phyloP scores from a whole-genome alignment of 139 green algal species.

The Micromonas pusilla region DNA sequence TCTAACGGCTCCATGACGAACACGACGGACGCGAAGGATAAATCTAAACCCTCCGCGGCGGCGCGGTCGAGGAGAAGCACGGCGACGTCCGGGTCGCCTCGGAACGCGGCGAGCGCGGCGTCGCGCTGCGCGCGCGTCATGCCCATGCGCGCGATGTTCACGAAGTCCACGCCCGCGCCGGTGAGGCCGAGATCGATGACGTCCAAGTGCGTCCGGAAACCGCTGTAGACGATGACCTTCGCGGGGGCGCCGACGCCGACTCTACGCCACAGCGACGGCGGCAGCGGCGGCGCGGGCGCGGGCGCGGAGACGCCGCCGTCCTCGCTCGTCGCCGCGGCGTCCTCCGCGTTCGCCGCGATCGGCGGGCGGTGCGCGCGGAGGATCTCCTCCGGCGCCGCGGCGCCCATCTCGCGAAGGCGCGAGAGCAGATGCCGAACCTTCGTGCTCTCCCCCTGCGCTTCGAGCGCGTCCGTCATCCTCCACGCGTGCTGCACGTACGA shows the following conservation, averaged over 20 bases:
- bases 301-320: no score
- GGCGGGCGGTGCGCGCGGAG: no score
- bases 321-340: no score
- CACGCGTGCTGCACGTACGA: conserved; percentile 52
- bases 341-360: no score
- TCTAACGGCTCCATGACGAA: conserved; percentile 91
- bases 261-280: no score
- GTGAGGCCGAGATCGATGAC: conserved; percentile 4
- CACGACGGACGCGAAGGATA: conserved; percentile 76
- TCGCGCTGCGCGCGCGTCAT: neutral
- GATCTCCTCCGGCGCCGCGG: neutral
- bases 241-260: no score
- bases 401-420: neutral
- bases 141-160: neutral
- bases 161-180: neutral
- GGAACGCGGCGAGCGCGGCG: neutral
- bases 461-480: neutral
- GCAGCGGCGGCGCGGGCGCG: no score
- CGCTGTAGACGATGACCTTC: conserved; percentile 22
- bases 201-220: conserved; percentile 16
- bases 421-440: conserved; percentile 1
- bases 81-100: conserved; percentile 32
- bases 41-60: conserved; percentile 78
- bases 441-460: neutral
- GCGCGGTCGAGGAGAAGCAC: conserved; percentile 77